Conservation (phyloP, 352 stramenopile species). For the Pythium folliculosum region DNA sequence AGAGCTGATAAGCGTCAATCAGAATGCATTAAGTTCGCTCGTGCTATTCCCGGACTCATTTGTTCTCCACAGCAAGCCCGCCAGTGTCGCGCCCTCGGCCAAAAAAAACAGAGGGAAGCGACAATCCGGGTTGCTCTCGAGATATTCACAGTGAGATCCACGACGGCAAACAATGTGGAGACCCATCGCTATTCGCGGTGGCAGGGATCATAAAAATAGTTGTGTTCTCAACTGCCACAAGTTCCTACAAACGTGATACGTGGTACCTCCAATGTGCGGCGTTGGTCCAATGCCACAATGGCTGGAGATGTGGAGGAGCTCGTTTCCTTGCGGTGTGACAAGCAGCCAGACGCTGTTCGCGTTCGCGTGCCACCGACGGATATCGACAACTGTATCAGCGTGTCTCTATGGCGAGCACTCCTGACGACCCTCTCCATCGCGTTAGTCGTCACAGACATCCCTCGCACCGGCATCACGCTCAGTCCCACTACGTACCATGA, state of each 20-base stretch:
- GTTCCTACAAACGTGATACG: no score
- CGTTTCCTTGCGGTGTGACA: background rate
- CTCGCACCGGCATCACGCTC: conserved; percentile 45
- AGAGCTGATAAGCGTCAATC: background rate
- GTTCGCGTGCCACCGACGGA: background rate
- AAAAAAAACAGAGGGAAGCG: no score
- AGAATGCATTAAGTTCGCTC: no score
- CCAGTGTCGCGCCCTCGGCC: background rate
- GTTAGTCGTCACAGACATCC: conserved; percentile 54
- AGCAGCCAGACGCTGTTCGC: background rate
- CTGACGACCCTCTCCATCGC: conserved; percentile 23
- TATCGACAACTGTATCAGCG: conserved; percentile 14
- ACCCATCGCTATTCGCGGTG: no score
- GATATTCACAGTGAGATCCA: no score
- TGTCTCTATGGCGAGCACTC: conserved; percentile 10
- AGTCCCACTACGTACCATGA: conserved; percentile 33
- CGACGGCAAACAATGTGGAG: no score
- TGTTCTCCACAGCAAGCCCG: no score
- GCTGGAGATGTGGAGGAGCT: background rate
- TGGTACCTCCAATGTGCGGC: no score
- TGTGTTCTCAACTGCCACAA: background rate
- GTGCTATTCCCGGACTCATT: background rate
- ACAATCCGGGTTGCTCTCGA: no score
- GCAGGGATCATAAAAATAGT: no score
- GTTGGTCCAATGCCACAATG: background rate